Percentiles rank a stretch among this genome's conserved stretches.
phyloP scores from a whole-genome alignment of 306 rosid genomes.

The Trichosanthes truncata region DNA sequence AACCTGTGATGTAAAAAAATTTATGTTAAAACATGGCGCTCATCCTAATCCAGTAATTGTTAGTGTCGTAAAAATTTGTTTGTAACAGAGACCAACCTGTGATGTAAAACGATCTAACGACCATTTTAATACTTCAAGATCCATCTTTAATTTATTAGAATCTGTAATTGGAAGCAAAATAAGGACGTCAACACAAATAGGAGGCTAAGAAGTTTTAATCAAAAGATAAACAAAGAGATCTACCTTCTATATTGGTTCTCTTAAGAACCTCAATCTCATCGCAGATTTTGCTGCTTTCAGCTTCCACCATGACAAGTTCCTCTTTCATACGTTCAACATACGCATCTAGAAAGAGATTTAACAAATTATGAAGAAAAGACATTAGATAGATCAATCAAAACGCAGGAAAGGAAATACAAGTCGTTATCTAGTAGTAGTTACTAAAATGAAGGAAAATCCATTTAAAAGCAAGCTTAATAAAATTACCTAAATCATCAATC shows the following conservation, averaged over 20 bases:
- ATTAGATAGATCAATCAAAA: neutral
- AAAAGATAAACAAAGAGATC: neutral
- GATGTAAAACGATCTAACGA: slow-evolving; percentile 32
- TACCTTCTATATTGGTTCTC: slow-evolving; percentile 38
- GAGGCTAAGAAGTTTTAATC: neutral
- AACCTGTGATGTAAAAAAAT: slow-evolving; percentile 49
- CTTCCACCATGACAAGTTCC: slow-evolving; percentile 38
- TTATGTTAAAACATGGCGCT: too few relatives aligned
- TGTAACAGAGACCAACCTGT: slow-evolving; percentile 40
- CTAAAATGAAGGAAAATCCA: neutral
- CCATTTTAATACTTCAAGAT: slow-evolving; percentile 44
- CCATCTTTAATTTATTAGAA: slow-evolving; percentile 30
- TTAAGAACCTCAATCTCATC: slow-evolving; percentile 44
- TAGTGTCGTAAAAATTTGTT: neutral
- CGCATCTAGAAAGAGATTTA: slow-evolving; percentile 25
- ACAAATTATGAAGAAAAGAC: neutral
- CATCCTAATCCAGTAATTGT: neutral
- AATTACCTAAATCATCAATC: slow-evolving; percentile 38
- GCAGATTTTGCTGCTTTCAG: slow-evolving; percentile 28
- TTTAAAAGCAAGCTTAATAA: neutral
- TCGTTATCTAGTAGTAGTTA: neutral
- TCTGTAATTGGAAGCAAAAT: slow-evolving; percentile 30
- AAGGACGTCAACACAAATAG: neutral
- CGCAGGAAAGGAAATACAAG: neutral
- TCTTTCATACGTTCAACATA: slow-evolving; percentile 41